Evolutionary conservation across 2,329 filamentous ascomycete genomes (phyloP), one percentile per base, ranked within the genome.

Genomic region (Phialemoniopsis sp.): DNA sequence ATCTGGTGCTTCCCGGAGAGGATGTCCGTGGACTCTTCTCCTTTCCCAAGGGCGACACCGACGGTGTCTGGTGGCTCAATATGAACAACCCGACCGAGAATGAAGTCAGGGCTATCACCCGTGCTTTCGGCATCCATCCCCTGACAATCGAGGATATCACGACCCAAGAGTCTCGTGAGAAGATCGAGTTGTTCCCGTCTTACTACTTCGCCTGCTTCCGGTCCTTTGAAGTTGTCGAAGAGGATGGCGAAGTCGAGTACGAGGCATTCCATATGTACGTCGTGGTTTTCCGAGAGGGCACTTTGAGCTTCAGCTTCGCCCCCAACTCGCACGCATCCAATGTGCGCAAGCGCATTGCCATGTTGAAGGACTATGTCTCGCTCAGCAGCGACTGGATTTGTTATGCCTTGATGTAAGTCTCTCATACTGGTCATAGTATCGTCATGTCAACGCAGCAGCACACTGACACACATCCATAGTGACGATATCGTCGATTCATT

Each of bases 181-280:
- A 98, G 71, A 95, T 98, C 40, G 93, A 98, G 64, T 76, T 98
- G 17, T 98, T 98, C 67, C 87, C 88, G 17, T 89, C 89, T 32
- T 98, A 98, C 68, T 98, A 98, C 66, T 97, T 98, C 61, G 88
- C 95, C 37, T 95, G 88, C 61, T 98, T 97, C 76, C 82, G 91
- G 38, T 95, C 90, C 3, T 98, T 97, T 70, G 86, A 80, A 51
- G 67, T 78, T 9, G 85, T 91, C 39, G 86, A 94, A 50, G 84
- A 87, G 51, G 77, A 82, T 28, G 83, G 84, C 36, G 82, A 87
- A 46, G 80, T 87, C 41, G 94, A 94, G 56, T 85, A 95, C 55
- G 89, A 95, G 54, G 90, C 93, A 0, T 89, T 95, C 68, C 95
- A 97, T 60, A 85, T 95, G 38, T 98, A 97, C 58, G 93, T 95